Conservation (phyloP, 2,329 filamentous ascomycete species). For the Fonsecaea pugnacius region DNA sequence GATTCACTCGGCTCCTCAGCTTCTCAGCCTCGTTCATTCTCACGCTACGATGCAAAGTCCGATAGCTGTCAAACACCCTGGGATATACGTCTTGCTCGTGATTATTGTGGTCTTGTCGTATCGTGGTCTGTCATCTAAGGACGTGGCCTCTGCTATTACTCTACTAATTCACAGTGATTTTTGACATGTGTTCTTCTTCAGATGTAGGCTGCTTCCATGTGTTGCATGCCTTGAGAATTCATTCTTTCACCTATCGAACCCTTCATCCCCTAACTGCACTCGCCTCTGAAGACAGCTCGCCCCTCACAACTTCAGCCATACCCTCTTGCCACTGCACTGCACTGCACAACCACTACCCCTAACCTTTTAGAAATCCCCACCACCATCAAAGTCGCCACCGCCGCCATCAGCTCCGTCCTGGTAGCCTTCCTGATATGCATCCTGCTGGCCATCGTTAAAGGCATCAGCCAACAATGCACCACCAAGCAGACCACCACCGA, state of each 20-base stretch:
- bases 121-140: background rate
- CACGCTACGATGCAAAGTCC: too few species aligned
- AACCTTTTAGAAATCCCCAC: background rate
- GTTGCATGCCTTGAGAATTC: background rate
- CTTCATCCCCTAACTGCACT: background rate
- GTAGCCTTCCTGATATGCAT: conserved; percentile 45
- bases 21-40: too few species aligned
- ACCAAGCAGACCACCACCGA: conserved; percentile 80
- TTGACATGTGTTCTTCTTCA: background rate
- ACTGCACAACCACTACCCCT: background rate
- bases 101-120: too few species aligned
- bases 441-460: conserved; percentile 65
- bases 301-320: background rate
- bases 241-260: background rate
- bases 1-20: too few species aligned
- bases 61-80: too few species aligned
- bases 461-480: conserved; percentile 73
- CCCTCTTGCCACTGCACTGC: background rate
- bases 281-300: background rate
- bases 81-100: too few species aligned
- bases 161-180: background rate
- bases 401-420: conserved; percentile 39
- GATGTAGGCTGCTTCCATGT: background rate
- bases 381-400: conserved; percentile 27
- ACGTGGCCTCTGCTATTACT: background rate